A percentile compares a stretch with the other conserved stretches of the same genome.
These are phyloP conservation scores for Zygoascus bituminiphila DNA, from an alignment of 805 yeast species.

Conservation along the genomic window DNA sequence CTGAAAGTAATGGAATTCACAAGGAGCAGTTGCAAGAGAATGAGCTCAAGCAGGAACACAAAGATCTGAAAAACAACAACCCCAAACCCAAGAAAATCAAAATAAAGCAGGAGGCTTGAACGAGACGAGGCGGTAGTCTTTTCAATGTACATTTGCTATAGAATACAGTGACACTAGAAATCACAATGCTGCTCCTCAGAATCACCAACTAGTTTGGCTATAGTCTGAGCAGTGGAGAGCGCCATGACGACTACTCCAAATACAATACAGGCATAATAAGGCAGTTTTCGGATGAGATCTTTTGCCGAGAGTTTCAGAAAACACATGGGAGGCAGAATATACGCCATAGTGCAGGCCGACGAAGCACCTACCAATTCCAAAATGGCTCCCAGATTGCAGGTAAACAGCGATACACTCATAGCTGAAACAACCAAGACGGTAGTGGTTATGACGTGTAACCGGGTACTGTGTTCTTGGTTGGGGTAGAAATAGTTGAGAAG, in stretches of 20 bases:
- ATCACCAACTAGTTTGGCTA: conserved; percentile 37
- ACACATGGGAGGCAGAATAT: conserved; percentile 83
- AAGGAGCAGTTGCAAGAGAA: too few species aligned
- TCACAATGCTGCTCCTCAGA: conserved; percentile 45
- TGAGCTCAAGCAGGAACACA: too few species aligned
- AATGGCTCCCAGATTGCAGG: conserved; percentile 85
- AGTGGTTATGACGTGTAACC: conserved; percentile 56
- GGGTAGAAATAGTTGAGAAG: conserved; percentile 51
- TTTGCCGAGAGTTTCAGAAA: conserved; percentile 53
- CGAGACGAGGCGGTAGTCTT: too few species aligned
- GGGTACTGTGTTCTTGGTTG: conserved; percentile 11
- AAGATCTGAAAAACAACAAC: too few species aligned
- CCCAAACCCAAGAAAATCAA: too few species aligned
- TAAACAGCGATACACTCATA: conserved; percentile 65
- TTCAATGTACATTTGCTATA: not conserved
- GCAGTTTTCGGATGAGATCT: conserved; percentile 41
- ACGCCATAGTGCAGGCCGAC: conserved; percentile 87
- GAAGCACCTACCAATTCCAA: conserved; percentile 88
- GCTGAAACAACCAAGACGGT: conserved; percentile 56
- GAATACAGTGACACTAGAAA: conserved; percentile 5
- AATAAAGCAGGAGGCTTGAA: too few species aligned
- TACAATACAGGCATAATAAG: conserved; percentile 50
- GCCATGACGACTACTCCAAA: conserved; percentile 77
- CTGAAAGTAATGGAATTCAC: too few species aligned
- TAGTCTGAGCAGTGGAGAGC: conserved; percentile 70